These are phyloP conservation scores for Fusarium avenaceum DNA, from an alignment of 2,329 filamentous ascomycete species.

Conservation along the genomic window DNA sequence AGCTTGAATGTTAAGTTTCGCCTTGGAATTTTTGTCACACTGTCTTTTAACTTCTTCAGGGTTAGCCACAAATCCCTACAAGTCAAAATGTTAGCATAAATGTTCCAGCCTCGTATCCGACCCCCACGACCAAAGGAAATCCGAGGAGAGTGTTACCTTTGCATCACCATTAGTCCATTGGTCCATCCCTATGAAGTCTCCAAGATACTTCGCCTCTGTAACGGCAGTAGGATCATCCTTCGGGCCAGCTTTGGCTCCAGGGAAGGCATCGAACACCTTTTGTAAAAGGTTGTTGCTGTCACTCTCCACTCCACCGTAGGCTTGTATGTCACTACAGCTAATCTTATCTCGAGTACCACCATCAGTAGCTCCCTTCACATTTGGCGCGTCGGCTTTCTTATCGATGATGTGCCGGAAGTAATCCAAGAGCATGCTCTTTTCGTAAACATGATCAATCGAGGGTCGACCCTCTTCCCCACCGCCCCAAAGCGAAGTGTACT, in stretches of 20 bases:
- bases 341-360: neutral
- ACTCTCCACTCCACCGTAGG: neutral
- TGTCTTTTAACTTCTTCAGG: too few species aligned
- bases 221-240: neutral
- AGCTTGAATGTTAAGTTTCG: too few species aligned
- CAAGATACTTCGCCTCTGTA: neutral
- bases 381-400: neutral
- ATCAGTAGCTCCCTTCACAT: neutral
- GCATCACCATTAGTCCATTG: conserved; percentile 8
- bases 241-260: neutral
- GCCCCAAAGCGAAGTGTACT: neutral
- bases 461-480: too few species aligned
- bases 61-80: neutral
- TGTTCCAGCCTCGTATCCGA: too few species aligned
- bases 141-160: conserved; percentile 14
- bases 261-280: conserved; percentile 13
- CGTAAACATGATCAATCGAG: conserved; percentile 27
- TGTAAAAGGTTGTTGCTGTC: neutral
- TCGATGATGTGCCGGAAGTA: conserved; percentile 15
- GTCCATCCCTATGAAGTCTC: conserved; percentile 30
- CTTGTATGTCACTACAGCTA: conserved; percentile 21
- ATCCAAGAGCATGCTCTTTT: conserved; percentile 31
- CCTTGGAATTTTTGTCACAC: too few species aligned
- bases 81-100: neutral
- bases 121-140: too few species aligned